Evolutionary conservation across 2,329 filamentous ascomycete species (phyloP).

Genomic region (Onygena corvina): DNA sequence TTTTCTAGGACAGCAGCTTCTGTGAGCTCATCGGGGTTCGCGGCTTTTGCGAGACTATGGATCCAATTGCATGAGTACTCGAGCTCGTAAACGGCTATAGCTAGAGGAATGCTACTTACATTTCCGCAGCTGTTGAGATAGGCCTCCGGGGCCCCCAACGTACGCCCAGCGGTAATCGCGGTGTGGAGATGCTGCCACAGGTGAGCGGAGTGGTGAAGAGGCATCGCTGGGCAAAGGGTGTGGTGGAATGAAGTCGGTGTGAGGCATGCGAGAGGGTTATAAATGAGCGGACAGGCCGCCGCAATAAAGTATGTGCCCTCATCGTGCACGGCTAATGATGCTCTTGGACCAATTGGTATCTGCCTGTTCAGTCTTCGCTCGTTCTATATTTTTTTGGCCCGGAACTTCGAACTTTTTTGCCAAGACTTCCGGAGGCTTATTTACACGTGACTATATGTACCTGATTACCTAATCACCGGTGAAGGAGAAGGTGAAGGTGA

Average conservation of each 20-base stretch:
- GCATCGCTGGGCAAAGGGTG: conserved; percentile 30
- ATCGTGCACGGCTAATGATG: conserved; percentile 17
- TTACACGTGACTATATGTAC: neutral
- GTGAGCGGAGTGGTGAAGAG: conserved; percentile 28
- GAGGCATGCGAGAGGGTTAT: conserved; percentile 27
- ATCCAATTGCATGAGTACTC: conserved; percentile 11
- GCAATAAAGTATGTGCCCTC: conserved; percentile 32
- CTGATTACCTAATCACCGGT: neutral
- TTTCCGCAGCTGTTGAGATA: conserved; percentile 33
- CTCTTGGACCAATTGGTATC: neutral
- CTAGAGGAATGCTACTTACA: conserved; percentile 24
- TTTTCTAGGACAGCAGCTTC: conserved; percentile 63
- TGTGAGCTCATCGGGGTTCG: conserved; percentile 45
- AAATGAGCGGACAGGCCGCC: conserved; percentile 30
- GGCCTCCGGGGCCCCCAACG: conserved; percentile 35
- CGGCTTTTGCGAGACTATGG: conserved; percentile 45
- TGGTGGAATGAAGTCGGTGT: conserved; percentile 26
- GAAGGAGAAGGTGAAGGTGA: too few species aligned
- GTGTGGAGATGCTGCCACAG: conserved; percentile 24
- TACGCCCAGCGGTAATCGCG: conserved; percentile 29
- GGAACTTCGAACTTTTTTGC: conserved; percentile 8
- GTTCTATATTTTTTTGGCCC: conserved; percentile 1
- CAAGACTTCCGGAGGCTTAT: neutral
- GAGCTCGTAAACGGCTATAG: neutral
- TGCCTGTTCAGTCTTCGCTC: neutral